Evolutionary conservation across 2,329 filamentous ascomycete species (phyloP), one percentile per base, ranked within the genome.

Genomic region (Penicillium sp.): DNA sequence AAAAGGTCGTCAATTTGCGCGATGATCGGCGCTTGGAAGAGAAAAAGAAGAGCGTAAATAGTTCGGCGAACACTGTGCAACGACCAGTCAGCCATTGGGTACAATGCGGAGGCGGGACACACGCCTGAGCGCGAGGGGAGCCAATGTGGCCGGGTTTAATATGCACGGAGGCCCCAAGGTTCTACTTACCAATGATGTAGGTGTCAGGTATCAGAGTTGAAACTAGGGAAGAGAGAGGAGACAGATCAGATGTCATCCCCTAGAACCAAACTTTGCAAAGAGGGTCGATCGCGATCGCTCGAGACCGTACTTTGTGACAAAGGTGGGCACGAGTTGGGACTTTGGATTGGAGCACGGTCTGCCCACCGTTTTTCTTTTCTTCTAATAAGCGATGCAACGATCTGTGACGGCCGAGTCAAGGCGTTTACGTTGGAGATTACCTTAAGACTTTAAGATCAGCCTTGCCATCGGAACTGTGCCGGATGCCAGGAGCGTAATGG

Each of bases 41-140:
- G 52, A 26, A 46, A 46, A 39, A 31, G 48, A 55, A 39, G 45
- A 49, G 31, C 11, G 31, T 31, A 43, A 43, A 50, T 44, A 14
- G 53, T 60, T 55, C 52, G 53, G 42, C 50, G 50, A 27, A 57
- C 56, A 53, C 55, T 53, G 63, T 62, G 58, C 21, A 49, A 67
- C 63, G 58, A 50, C 37, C 55, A 46, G 59, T 67, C 58, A 67
- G 65, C 55, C 63, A 66, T 59, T 50, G 27, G 61, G 56, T 60
- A 59, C 59, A 64, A 55, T 44, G 57, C 56, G 50, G 50, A 60
- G 61, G 60, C 56, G 50, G 55, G 49, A 61, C 65, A 62, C 50
- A 67, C 62, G 61, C 50, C 19, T 60, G 59, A 37, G 59, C 60
- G 55, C 64, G 62, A 55, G 60, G 58, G 51, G 55, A 45, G 44